Percentiles rank a stretch among this genome's conserved stretches.
These are phyloP conservation scores for Cladosporium sphaerospermum DNA, from an alignment of 2,329 filamentous ascomycete species.

Conservation along the genomic window DNA sequence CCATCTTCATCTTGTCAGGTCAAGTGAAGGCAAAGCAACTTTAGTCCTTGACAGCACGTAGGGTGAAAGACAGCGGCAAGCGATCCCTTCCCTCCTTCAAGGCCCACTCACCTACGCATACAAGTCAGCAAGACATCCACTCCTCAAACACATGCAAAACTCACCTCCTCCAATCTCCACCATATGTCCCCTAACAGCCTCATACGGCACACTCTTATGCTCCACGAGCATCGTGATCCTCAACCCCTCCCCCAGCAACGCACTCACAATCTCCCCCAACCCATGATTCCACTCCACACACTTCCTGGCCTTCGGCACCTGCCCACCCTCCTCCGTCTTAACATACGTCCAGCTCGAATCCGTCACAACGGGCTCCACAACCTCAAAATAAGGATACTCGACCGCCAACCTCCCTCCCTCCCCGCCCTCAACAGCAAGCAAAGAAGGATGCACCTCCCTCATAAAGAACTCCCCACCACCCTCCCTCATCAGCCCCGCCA, in stretches of 20 bases:
- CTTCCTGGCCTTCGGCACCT: constrained; percentile 12
- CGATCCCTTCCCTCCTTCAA: constrained; percentile 10
- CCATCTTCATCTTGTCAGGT: too few species aligned
- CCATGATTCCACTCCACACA: constrained; percentile 20
- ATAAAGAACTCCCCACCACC: constrained; percentile 17
- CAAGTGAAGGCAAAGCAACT: too few species aligned
- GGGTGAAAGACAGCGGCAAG: constrained; percentile 13
- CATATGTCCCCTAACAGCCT: constrained; percentile 18
- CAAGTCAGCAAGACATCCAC: background rate
- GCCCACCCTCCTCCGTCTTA: constrained; percentile 5
- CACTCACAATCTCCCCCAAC: constrained; percentile 18
- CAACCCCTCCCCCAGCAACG: constrained; percentile 17
- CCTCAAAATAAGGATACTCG: constrained; percentile 19
- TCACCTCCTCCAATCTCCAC: constrained; percentile 9
- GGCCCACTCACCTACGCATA: constrained; percentile 10
- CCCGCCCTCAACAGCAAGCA: constrained; percentile 12
- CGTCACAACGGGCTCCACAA: constrained; percentile 9
- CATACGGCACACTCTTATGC: constrained; percentile 18
- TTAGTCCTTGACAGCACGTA: constrained; percentile 11
- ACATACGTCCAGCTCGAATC: constrained; percentile 15
- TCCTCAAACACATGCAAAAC: background rate
- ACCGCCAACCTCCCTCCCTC: constrained; percentile 13
- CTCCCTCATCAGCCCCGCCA: constrained; percentile 12
- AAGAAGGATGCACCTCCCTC: constrained; percentile 18
- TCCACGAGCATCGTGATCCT: constrained; percentile 16